These are phyloP conservation scores for Syncephalis plumigaleata DNA, from an alignment of 371 early-diverging fungal genomes.

Conservation along the genomic window DNA sequence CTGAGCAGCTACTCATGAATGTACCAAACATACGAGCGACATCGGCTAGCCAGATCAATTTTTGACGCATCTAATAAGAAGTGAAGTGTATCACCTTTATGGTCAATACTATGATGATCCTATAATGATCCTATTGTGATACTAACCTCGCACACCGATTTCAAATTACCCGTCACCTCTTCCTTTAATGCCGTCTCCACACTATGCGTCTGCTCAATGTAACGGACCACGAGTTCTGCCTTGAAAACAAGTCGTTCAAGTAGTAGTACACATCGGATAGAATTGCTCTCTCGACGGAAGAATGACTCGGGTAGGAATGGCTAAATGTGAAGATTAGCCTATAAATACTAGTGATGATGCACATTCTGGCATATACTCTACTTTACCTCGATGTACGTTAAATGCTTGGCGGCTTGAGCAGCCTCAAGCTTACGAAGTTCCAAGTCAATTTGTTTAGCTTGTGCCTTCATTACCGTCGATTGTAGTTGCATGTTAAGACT, in stretches of 20 bases:
- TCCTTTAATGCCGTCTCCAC: conserved; percentile 35
- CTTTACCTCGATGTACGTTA: conserved; percentile 27
- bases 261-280: conserved; percentile 50
- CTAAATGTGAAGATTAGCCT: conserved; percentile 25
- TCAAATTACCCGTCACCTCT: conserved; percentile 25
- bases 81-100: too few species aligned
- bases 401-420: conserved; percentile 56
- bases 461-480: conserved; percentile 61
- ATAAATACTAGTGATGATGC: conserved; percentile 1
- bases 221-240: conserved; percentile 50
- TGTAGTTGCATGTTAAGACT: conserved; percentile 67
- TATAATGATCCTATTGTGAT: too few species aligned
- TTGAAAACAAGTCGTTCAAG: conserved; percentile 69
- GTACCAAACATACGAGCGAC: conserved; percentile 44
- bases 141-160: conserved; percentile 31
- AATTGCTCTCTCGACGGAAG: conserved; percentile 59
- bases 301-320: conserved; percentile 75
- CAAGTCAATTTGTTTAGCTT: conserved; percentile 75
- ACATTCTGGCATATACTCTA: not conserved
- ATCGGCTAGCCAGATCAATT: conserved; percentile 48
- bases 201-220: conserved; percentile 50
- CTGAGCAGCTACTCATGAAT: conserved; percentile 43
- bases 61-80: conserved; percentile 32
- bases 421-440: conserved; percentile 77
- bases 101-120: too few species aligned